These are phyloP conservation scores for Phytophthora lateralis DNA, from an alignment of 352 stramenopile genomes.

Conservation along the genomic window DNA sequence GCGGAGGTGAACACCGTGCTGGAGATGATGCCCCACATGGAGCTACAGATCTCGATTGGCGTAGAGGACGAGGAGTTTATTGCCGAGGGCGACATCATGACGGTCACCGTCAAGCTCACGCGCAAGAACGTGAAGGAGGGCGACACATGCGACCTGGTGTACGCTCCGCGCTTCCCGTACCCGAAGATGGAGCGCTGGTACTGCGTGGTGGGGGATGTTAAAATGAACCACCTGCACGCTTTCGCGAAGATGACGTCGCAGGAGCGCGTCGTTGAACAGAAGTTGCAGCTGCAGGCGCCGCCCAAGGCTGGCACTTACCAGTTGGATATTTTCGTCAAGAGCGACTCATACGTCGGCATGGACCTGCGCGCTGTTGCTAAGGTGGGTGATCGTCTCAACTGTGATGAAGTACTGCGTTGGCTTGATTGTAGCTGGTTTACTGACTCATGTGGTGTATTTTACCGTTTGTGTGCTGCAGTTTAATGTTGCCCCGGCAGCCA, in stretches of 20 bases:
- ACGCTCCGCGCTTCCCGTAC: constrained; percentile 96
- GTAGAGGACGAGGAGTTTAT: constrained; percentile 94
- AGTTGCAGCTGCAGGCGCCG: constrained; percentile 97
- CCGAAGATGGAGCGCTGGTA: constrained; percentile 97
- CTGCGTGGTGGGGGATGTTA: constrained; percentile 94
- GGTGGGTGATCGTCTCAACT: constrained; percentile 40
- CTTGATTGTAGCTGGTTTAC: neutral
- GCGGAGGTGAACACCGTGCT: constrained; percentile 94
- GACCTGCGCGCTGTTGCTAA: constrained; percentile 93
- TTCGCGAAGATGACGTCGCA: constrained; percentile 97
- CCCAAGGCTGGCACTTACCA: constrained; percentile 93
- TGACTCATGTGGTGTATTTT: constrained; percentile 14
- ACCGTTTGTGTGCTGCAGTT: constrained; percentile 63
- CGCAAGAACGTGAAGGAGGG: constrained; percentile 97
- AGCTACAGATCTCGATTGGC: constrained; percentile 91
- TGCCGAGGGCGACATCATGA: constrained; percentile 99
- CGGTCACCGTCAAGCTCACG: constrained; percentile 95
- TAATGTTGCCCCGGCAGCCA: constrained; percentile 91
- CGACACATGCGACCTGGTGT: constrained; percentile 94
- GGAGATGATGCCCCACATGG: constrained; percentile 95
- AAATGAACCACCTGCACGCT: constrained; percentile 95
- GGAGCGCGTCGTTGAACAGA: constrained; percentile 86
- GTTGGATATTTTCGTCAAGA: constrained; percentile 98
- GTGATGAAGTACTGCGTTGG: neutral
- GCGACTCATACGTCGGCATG: constrained; percentile 97